Evolutionary conservation across 2,329 filamentous ascomycete genomes (phyloP).

Genomic region (Helotiales sp.): DNA sequence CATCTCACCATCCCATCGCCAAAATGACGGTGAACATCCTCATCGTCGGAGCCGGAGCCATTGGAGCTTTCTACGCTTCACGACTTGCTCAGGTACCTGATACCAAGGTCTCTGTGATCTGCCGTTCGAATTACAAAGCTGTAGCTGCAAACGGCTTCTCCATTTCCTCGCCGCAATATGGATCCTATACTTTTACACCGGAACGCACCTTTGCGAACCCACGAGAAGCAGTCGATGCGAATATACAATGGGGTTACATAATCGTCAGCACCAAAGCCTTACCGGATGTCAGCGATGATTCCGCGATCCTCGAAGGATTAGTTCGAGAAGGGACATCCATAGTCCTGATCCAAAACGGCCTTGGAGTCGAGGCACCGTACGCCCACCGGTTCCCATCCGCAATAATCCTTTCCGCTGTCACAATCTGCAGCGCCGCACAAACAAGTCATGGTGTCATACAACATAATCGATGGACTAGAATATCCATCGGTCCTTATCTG

Average conservation of each 20-base stretch:
- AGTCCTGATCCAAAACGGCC: conserved; percentile 34
- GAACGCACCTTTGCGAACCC: conserved; percentile 64
- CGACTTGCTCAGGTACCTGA: conserved; percentile 57
- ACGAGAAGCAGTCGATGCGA: conserved; percentile 35
- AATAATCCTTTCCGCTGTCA: conserved; percentile 67
- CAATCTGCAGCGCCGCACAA: conserved; percentile 68
- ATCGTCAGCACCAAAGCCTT: conserved; percentile 35
- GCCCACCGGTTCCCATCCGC: conserved; percentile 58
- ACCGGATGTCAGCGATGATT: conserved; percentile 34
- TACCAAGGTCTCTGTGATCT: conserved; percentile 66
- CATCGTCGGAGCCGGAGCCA: conserved; percentile 69
- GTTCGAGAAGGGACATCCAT: conserved; percentile 28
- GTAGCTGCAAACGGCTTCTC: conserved; percentile 62
- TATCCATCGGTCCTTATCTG: conserved; percentile 67
- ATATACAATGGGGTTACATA: conserved; percentile 42
- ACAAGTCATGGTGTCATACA: conserved; percentile 60
- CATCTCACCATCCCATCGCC: neutral
- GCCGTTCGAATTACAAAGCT: conserved; percentile 70
- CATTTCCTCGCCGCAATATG: conserved; percentile 65
- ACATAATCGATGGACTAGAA: conserved; percentile 74
- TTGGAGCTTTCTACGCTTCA: conserved; percentile 72
- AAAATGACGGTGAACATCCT: conserved; percentile 49
- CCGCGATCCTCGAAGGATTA: conserved; percentile 28
- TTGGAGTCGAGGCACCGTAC: conserved; percentile 53
- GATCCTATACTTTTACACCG: conserved; percentile 64